Percentiles rank a stretch among this genome's conserved stretches.
phyloP scores from a whole-genome alignment of 1,284 basidiomycete species.

The Lentinula novae-zelandiae region DNA sequence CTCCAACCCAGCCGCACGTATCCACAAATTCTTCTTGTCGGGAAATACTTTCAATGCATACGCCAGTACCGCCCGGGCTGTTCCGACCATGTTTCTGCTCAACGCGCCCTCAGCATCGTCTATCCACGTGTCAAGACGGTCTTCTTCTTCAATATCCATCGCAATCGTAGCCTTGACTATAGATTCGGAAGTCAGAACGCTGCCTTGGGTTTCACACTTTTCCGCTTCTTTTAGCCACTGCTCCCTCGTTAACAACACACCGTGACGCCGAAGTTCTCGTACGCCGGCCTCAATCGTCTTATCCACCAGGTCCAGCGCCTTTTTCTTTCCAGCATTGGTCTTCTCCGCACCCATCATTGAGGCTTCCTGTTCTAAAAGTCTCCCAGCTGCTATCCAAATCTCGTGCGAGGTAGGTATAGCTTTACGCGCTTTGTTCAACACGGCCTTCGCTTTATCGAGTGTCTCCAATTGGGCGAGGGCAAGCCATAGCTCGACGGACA shows the following conservation, averaged over 20 bases:
- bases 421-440: conserved; percentile 94
- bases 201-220: conserved; percentile 84
- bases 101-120: conserved; percentile 87
- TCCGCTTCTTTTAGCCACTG: conserved; percentile 98
- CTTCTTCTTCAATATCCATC: conserved; percentile 94
- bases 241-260: conserved; percentile 87
- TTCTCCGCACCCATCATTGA: conserved; percentile 25
- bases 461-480: conserved; percentile 92
- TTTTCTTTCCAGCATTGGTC: conserved; percentile 46
- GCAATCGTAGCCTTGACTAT: conserved; percentile 95
- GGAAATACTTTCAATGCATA: conserved; percentile 93
- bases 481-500: conserved; percentile 95
- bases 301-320: conserved; percentile 75
- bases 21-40: conserved; percentile 81
- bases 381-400: conserved; percentile 97
- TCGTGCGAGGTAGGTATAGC: conserved; percentile 95
- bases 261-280: conserved; percentile 72
- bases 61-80: conserved; percentile 84
- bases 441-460: conserved; percentile 86
- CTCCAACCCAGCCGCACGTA: conserved; percentile 88
- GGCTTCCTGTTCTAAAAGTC: conserved; percentile 85
- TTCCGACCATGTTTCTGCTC: conserved; percentile 72
- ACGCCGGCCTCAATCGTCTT: conserved; percentile 87
- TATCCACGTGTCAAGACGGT: conserved; percentile 86
- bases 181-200: conserved; percentile 84